These are phyloP conservation scores for Russula sp. DNA, from an alignment of 768 basidiomycete species.

Conservation along the genomic window DNA sequence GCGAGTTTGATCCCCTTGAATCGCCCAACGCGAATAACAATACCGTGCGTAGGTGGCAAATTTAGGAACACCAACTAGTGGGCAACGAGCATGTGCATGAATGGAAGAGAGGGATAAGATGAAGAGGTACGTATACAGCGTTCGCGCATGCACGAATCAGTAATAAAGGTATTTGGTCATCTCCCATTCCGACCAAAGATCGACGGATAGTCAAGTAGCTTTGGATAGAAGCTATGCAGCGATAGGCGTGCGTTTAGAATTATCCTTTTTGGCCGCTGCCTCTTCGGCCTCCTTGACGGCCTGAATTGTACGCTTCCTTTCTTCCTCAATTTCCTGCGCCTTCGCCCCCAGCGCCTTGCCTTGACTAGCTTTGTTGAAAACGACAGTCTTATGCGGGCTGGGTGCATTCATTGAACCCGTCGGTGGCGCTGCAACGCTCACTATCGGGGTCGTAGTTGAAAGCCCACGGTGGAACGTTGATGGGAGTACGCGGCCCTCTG, in stretches of 20 bases:
- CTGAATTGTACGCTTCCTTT: constrained; percentile 55
- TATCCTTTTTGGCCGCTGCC: constrained; percentile 56
- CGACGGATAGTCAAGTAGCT: neutral
- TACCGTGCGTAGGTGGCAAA: constrained; percentile 7
- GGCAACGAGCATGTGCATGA: constrained; percentile 5
- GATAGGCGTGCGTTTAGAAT: constrained; percentile 39
- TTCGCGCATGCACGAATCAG: constrained; percentile 1
- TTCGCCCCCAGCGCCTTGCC: constrained; percentile 38
- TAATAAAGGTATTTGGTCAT: neutral
- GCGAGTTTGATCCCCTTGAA: neutral
- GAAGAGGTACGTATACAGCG: constrained; percentile 69
- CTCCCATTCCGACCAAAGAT: constrained; percentile 1
- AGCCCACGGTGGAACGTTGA: constrained; percentile 76
- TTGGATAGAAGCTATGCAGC: constrained; percentile 22
- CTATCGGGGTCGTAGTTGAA: constrained; percentile 51
- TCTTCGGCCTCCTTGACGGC: constrained; percentile 61
- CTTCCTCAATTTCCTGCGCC: constrained; percentile 63
- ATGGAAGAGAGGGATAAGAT: constrained; percentile 28
- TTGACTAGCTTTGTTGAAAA: constrained; percentile 50
- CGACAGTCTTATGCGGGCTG: constrained; percentile 65
- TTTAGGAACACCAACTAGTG: constrained; percentile 5
- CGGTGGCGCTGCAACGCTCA: constrained; percentile 56
- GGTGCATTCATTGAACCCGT: constrained; percentile 57
- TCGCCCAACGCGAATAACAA: constrained; percentile 1
- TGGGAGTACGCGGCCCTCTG: constrained; percentile 77